Conservation (phyloP, 2,329 filamentous ascomycete species). For the Xylaria sp. region DNA sequence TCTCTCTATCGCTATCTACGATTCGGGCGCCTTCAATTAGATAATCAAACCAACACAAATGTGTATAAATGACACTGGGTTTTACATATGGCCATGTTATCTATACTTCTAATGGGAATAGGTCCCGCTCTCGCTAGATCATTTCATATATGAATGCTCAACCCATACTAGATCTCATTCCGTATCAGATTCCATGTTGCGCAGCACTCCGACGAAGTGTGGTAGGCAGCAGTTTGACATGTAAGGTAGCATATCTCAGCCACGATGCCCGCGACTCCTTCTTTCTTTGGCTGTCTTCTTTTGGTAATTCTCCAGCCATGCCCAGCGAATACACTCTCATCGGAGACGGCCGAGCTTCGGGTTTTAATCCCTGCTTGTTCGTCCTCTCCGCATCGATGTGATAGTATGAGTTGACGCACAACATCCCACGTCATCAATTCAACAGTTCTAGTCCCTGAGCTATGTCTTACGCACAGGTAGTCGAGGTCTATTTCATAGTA, state of each 20-base stretch:
- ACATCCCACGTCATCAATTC: not conserved
- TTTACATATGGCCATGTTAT: not conserved
- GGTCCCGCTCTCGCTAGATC: not conserved
- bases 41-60: not conserved
- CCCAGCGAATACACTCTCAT: not conserved
- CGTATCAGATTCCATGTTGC: not conserved
- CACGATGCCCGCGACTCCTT: not conserved
- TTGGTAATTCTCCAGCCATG: not conserved
- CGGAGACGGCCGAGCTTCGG: not conserved
- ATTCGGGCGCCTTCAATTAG: not conserved
- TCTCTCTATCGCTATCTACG: not conserved
- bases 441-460: not conserved
- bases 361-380: not conserved
- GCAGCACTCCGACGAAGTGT: not conserved
- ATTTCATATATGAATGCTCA: not conserved
- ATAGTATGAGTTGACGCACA: not conserved
- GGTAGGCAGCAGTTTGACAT: not conserved
- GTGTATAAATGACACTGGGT: not conserved
- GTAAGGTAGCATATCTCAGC: not conserved
- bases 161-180: not conserved
- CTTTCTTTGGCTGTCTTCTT: not conserved
- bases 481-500: not conserved
- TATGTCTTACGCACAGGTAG: not conserved
- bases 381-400: not conserved
- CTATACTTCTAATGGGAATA: not conserved